Percentiles rank a stretch among this genome's conserved stretches.
phyloP scores from a whole-genome alignment of 176 grass and related monocot genomes.

The Oryza glaberrima region DNA sequence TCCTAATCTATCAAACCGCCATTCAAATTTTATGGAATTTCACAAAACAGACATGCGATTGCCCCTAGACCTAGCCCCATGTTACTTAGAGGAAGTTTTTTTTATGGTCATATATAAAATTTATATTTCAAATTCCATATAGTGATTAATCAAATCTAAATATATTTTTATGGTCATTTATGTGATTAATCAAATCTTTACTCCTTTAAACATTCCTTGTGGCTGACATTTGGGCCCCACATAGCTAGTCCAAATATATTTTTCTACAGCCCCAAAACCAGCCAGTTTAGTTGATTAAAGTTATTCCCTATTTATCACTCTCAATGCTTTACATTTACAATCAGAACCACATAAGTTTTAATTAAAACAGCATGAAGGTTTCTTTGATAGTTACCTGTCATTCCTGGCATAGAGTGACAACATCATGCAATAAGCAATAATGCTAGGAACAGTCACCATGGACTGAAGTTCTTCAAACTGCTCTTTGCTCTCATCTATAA shows the following conservation, averaged over 20 bases:
- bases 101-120: neutral
- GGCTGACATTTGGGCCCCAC: too few relatives aligned
- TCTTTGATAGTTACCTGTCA: slow-evolving; percentile 67
- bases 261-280: neutral
- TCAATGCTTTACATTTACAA: slow-evolving; percentile 1
- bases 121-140: neutral
- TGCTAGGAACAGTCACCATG: slow-evolving; percentile 55
- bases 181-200: too few relatives aligned
- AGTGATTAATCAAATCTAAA: neutral
- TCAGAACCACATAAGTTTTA: neutral
- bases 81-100: neutral
- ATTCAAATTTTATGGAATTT: neutral
- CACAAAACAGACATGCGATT: neutral
- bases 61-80: neutral
- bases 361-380: neutral
- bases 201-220: too few relatives aligned
- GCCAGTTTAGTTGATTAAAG: slow-evolving; percentile 1
- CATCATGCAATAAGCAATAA: slow-evolving; percentile 89
- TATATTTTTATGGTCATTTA: neutral
- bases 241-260: neutral
- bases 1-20: slow-evolving; percentile 4
- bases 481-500: slow-evolving; percentile 90
- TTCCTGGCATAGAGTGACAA: slow-evolving; percentile 85
- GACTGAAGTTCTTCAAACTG: slow-evolving; percentile 87
- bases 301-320: neutral